Conservation (phyloP, 2,329 filamentous ascomycete genomes). For the Rachicladosporium sp. region DNA sequence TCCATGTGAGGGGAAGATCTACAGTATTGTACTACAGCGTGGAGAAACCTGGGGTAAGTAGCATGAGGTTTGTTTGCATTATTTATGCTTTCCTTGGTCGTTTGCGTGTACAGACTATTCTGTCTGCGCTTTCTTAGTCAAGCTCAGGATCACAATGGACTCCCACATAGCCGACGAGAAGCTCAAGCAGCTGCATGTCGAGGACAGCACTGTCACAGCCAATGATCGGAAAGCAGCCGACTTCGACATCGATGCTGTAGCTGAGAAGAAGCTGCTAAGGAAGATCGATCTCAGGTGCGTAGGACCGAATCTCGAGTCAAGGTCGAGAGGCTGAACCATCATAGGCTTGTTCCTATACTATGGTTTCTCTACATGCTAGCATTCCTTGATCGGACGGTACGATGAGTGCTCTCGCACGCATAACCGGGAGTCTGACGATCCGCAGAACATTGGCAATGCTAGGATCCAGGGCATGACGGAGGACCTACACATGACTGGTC, state of each 20-base stretch:
- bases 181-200: conserved; percentile 13
- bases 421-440: neutral
- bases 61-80: too few relatives aligned
- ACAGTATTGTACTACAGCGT: too few relatives aligned
- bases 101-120: too few relatives aligned
- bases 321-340: conserved; percentile 39
- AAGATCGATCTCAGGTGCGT: conserved; percentile 31
- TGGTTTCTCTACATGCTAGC: conserved; percentile 33
- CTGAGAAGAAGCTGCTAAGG: conserved; percentile 33
- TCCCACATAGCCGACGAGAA: conserved; percentile 11
- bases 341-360: conserved; percentile 29
- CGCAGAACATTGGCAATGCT: conserved; percentile 25
- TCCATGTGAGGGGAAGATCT: too few relatives aligned
- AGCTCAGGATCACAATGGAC: neutral
- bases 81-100: too few relatives aligned
- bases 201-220: conserved; percentile 11
- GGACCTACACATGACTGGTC: conserved; percentile 26
- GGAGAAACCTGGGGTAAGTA: too few relatives aligned
- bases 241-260: conserved; percentile 13
- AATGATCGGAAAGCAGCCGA: conserved; percentile 7
- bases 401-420: too few relatives aligned
- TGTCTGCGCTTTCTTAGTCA: too few relatives aligned
- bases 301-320: too few relatives aligned
- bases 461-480: conserved; percentile 26
- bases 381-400: conserved; percentile 21